Evolutionary conservation across 345 rosid species (phyloP).

Genomic region (Theobroma cacao): DNA sequence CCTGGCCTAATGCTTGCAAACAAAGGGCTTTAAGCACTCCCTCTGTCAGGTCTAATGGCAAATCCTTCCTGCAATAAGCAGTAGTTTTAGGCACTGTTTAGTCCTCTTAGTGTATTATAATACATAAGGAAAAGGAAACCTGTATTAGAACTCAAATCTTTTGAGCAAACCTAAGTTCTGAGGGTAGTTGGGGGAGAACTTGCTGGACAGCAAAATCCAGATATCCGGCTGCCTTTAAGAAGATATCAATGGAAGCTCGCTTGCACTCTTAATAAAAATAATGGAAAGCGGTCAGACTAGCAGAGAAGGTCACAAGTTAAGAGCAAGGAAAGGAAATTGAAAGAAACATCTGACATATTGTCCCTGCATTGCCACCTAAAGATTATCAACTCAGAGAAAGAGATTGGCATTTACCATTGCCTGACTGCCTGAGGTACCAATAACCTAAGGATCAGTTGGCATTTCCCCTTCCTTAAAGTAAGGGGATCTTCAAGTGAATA

Average conservation of each 20-base stretch:
- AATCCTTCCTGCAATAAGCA: slow-evolving; percentile 37
- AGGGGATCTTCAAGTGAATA: not conserved
- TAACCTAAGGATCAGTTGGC: not conserved
- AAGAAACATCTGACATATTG: not conserved
- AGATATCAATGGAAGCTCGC: slow-evolving; percentile 55
- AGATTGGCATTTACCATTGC: not conserved
- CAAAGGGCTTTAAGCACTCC: slow-evolving; percentile 67
- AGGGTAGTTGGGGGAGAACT: slow-evolving; percentile 56
- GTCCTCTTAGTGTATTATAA: not conserved
- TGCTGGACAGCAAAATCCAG: slow-evolving; percentile 60
- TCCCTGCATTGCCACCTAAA: not conserved
- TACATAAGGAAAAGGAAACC: not conserved
- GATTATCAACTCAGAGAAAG: not conserved
- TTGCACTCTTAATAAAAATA: slow-evolving; percentile 40
- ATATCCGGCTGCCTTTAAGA: slow-evolving; percentile 74
- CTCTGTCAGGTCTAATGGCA: slow-evolving; percentile 62
- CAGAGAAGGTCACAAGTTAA: not conserved
- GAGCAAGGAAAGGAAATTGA: not conserved
- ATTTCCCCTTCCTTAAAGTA: slow-evolving; percentile 2
- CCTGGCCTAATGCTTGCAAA: slow-evolving; percentile 73
- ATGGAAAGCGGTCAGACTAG: slow-evolving; percentile 9
- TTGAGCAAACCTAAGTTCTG: slow-evolving; percentile 43
- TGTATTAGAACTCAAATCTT: not conserved
- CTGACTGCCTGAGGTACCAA: not conserved
- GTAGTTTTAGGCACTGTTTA: not conserved